These are phyloP conservation scores for Clitoria ternatea DNA, from an alignment of 306 rosid genomes.

Conservation along the genomic window DNA sequence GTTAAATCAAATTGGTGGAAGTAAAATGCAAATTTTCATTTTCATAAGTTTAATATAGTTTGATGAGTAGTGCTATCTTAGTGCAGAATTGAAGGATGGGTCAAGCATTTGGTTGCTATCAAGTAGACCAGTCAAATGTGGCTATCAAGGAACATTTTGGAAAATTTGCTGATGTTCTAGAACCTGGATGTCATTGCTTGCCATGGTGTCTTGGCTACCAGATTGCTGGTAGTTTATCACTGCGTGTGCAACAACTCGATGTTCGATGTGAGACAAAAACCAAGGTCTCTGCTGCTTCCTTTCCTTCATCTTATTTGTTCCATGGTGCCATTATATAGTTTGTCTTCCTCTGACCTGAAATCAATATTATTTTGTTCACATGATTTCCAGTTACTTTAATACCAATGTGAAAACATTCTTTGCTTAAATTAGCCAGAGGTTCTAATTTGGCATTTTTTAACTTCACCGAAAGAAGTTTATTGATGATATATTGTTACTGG, in stretches of 20 bases:
- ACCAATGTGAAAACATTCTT: background rate
- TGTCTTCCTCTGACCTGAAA: conserved; percentile 6
- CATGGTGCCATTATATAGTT: background rate
- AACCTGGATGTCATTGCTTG: conserved; percentile 70
- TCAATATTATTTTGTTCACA: background rate
- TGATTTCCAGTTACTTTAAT: background rate
- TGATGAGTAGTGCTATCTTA: conserved; percentile 5
- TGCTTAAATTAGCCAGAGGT: background rate
- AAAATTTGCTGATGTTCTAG: conserved; percentile 44
- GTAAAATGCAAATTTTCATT: conserved; percentile 12
- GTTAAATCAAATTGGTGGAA: background rate
- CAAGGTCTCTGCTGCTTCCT: conserved; percentile 40
- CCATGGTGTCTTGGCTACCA: conserved; percentile 67
- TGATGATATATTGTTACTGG: background rate
- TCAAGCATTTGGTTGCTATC: conserved; percentile 52
- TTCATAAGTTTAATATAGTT: background rate
- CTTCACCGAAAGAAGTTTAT: background rate
- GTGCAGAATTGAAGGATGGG: conserved; percentile 54
- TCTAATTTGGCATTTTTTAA: background rate
- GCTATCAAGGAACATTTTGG: conserved; percentile 64
- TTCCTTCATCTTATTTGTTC: background rate
- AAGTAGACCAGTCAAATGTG: conserved; percentile 63
- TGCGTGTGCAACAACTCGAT: conserved; percentile 67
- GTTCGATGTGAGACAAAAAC: conserved; percentile 67
- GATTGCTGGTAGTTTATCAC: conserved; percentile 51